Base-by-base conservation (phyloP, 2,329 filamentous ascomycete genomes). In the Hypoxylon sp. region DNA sequence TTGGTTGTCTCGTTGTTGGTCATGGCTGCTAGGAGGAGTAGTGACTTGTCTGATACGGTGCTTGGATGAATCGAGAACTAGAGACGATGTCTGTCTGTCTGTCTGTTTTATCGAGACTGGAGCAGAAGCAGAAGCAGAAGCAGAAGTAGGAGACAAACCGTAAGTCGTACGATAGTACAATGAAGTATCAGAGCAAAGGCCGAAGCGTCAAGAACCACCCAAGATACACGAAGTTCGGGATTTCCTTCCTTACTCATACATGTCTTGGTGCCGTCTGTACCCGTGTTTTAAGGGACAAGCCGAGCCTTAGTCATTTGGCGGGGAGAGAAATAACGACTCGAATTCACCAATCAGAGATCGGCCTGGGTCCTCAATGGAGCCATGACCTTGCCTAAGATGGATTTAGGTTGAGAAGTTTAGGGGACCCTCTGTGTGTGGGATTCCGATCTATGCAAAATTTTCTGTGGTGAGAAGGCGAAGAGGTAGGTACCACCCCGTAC, bases 1-100 rank as follows among this genome's bases (percentile, higher is more conserved):
- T 65, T 73, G 67, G 29, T 51, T 54, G 61, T 50, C 58, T 65
- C 58, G 68, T 71, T 67, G 71, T 73, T 74, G 61, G 70, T 71
- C 73, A 75, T 76, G 65, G 17, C 52, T 68, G 35, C 21, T 62
- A 27, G 17, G 17, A 3, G 6, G 19, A 21, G 3, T 27, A 5
- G 24, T 27, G n/a, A 42, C n/a, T 21, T 21, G n/a, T 37, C 15
- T 37, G 13, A 4, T 44, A 37, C 13, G 19, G 29, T 6, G 39
- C 42, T 58, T 48, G 27, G 52, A 55, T 44, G 32, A 17, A 56
- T 7, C 8, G 17, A 44, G 17, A 44, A 19, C 7, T 10, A 44
- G 39, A 11, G 11, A 44, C 17, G 10, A 21, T 44, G 39, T 44
- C 17, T 44, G 7, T 44, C 7, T 21, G 24, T 27, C 24, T 27